Percentiles rank a stretch among this genome's conserved stretches.
Conservation (phyloP, 1,139 yeast genomes). For the Candida dubliniensis region DNA sequence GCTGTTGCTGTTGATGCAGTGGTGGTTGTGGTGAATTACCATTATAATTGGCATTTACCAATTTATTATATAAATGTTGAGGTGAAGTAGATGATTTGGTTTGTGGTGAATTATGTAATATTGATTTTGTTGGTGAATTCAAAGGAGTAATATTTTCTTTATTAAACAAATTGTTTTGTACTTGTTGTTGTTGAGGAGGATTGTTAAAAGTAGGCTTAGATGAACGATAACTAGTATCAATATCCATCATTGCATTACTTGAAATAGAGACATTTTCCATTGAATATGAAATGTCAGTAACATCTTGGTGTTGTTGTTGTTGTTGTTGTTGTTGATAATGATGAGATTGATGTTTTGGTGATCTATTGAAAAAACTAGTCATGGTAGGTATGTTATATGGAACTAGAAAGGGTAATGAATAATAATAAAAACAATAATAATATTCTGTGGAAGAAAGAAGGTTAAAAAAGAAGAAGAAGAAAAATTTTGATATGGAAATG, state of each 20-base stretch:
- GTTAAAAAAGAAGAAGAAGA: not conserved
- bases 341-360: slow-evolving; percentile 22
- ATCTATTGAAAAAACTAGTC: slow-evolving; percentile 25
- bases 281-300: slow-evolving; percentile 40
- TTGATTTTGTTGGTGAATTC: slow-evolving; percentile 42
- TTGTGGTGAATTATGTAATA: slow-evolving; percentile 35
- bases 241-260: slow-evolving; percentile 43
- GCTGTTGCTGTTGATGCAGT: slow-evolving; percentile 4
- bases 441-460: not conserved
- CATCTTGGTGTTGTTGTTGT: slow-evolving; percentile 9
- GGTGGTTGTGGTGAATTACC: slow-evolving; percentile 7
- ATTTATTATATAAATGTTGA: slow-evolving; percentile 2
- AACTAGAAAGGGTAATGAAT: not conserved
- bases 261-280: slow-evolving; percentile 47
- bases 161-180: slow-evolving; percentile 21
- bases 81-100: slow-evolving; percentile 8
- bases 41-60: not conserved
- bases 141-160: slow-evolving; percentile 49
- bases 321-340: not conserved
- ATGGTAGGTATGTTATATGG: slow-evolving; percentile 3
- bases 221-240: slow-evolving; percentile 34
- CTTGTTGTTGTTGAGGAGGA: slow-evolving; percentile 4
- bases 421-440: not conserved
- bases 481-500: not conserved
- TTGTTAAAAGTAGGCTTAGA: slow-evolving; percentile 10